Evolutionary conservation across 345 rosid genomes (phyloP), one percentile per base, ranked within the genome.

Genomic region (Eucalyptus erythrocorys): DNA sequence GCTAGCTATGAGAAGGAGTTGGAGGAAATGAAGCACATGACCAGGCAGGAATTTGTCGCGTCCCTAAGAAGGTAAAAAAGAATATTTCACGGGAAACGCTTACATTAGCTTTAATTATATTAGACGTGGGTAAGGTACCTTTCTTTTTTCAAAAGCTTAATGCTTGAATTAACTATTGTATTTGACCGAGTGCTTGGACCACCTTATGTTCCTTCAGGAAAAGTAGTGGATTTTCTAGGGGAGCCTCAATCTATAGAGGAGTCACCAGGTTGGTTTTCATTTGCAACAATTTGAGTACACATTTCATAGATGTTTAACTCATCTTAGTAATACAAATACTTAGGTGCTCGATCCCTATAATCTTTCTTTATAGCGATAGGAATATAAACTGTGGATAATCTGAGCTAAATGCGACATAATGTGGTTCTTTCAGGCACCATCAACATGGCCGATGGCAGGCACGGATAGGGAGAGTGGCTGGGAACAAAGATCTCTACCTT

Each of bases 401-500:
- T 50, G 51, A n/a, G 87, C 57, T 55, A 40, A 87, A 22, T 40
- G 49, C 1, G 50, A 24, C 37, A 17, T 88, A 11, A 40, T 53
- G 24, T 66, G 50, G 37, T 61, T 42, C 66, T 88, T 76, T 90
- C 88, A 97, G 99, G 93, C 99, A 97, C 88, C 99, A 97, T 94
- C 99, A 97, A 91, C 99, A 97, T 85, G 99, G 99, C 87, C 89
- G 99, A 87, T 97, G 99, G 99, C 99, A 97, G 89, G 99, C 99
- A 50, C 95, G 99, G 87, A 97, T 97, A 1, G 99, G 99, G 19
- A 93, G 99, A 91, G 99, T 97, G 50, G 99, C 99, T 1, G 99
- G 99, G 87, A 97, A 97, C 93, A 97, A 96, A 89, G 99, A 97
- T 92, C 99, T 97, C 86, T 97, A 97, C 88, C 99, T 97, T 7